These are phyloP conservation scores for Tremella mesenterica DNA, from an alignment of 768 basidiomycete genomes.

Conservation along the genomic window DNA sequence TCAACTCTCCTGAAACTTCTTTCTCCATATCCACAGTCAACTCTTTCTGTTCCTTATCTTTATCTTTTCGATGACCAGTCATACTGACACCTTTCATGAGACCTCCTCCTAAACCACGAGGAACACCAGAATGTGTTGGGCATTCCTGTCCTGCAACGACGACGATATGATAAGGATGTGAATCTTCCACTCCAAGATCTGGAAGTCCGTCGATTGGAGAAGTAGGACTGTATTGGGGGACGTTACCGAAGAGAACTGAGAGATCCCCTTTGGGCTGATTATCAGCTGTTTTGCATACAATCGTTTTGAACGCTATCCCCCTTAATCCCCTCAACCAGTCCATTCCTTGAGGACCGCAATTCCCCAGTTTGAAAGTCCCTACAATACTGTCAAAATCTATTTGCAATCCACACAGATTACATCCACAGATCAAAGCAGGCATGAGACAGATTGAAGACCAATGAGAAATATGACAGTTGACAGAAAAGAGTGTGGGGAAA, in stretches of 20 bases:
- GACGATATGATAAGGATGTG: constrained; percentile 43
- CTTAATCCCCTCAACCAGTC: no score
- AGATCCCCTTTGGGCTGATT: constrained; percentile 43
- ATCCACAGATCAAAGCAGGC: no score
- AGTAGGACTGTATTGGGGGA: constrained; percentile 27
- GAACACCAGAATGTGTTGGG: constrained; percentile 40
- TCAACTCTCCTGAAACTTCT: constrained; percentile 2
- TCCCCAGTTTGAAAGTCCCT: no score
- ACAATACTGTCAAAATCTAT: no score
- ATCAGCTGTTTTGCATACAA: no score
- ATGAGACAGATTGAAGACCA: no score
- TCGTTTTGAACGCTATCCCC: no score
- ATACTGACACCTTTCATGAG: constrained; percentile 41
- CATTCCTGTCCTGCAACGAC: constrained; percentile 44
- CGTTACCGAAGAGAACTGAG: constrained; percentile 31
- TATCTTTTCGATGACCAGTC: constrained; percentile 19
- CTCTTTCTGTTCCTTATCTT: constrained; percentile 31
- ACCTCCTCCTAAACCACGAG: constrained; percentile 40
- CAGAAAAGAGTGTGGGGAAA: not conserved
- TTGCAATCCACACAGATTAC: no score
- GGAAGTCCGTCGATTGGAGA: constrained; percentile 13
- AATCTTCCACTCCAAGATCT: constrained; percentile 24
- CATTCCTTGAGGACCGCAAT: no score
- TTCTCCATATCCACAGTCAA: constrained; percentile 20
- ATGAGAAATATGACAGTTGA: no score